Conservation (phyloP, 2,329 filamentous ascomycete genomes). For the Fusarium scirpi region DNA sequence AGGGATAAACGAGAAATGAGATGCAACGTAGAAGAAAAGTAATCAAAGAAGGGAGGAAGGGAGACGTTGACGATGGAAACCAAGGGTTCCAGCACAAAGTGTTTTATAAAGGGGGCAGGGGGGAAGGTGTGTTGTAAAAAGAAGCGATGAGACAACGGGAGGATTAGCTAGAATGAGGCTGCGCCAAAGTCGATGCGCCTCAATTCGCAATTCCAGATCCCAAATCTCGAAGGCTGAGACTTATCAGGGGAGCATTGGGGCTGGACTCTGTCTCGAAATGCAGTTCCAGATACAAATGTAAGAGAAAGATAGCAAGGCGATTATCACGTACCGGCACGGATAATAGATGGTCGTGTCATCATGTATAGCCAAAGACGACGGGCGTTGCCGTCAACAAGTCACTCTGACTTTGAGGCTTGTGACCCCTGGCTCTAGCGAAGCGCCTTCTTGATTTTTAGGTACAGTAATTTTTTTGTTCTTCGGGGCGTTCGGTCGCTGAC, state of each 20-base stretch:
- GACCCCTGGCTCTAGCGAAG: slow-evolving; percentile 33
- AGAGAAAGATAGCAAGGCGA: slow-evolving; percentile 10
- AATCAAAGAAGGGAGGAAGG: slow-evolving; percentile 38
- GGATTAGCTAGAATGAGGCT: slow-evolving; percentile 33
- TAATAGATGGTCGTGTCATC: slow-evolving; percentile 71
- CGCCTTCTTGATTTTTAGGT: slow-evolving; percentile 18
- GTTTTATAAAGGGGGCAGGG: slow-evolving; percentile 32
- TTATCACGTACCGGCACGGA: slow-evolving; percentile 68
- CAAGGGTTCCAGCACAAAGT: slow-evolving; percentile 28
- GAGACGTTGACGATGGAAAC: slow-evolving; percentile 23
- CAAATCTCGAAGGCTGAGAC: slow-evolving; percentile 15
- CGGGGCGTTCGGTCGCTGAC: slow-evolving; percentile 18
- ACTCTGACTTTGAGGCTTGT: slow-evolving; percentile 35
- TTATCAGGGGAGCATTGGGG: slow-evolving; percentile 17
- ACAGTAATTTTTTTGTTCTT: slow-evolving; percentile 10
- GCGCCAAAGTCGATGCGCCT: slow-evolving; percentile 24
- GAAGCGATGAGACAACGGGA: slow-evolving; percentile 17
- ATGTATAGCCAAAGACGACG: slow-evolving; percentile 45
- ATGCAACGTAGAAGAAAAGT: slow-evolving; percentile 38
- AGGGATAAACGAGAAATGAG: slow-evolving; percentile 38
- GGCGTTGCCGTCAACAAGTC: slow-evolving; percentile 38
- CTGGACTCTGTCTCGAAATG: background rate
- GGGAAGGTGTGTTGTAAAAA: slow-evolving; percentile 23
- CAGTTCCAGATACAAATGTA: slow-evolving; percentile 18
- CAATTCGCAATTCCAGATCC: slow-evolving; percentile 11